These are phyloP conservation scores for Theileria annulata DNA, from an alignment of 169 alveolate species.

Conservation along the genomic window DNA sequence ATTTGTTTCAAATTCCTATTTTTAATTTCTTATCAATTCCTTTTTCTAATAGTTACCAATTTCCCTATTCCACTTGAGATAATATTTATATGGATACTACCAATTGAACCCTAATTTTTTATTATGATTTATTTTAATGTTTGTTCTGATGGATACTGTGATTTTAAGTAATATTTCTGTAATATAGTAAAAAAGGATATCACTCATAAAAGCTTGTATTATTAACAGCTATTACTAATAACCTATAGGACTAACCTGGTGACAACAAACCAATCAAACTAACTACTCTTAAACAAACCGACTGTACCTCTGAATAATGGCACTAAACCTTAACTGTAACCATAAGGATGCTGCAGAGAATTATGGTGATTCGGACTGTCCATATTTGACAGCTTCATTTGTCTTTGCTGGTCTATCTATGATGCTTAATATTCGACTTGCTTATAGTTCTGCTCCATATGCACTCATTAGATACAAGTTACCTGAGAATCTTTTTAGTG, in stretches of 20 bases:
- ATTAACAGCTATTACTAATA: too few species aligned
- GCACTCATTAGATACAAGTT: constrained; percentile 19
- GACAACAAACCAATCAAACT: neutral
- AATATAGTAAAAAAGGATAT: neutral
- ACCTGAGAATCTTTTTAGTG: neutral
- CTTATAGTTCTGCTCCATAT: constrained; percentile 22
- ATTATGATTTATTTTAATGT: neutral
- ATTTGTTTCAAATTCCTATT: too few species aligned
- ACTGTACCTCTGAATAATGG: too few species aligned
- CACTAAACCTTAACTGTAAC: neutral
- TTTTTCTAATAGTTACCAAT: neutral
- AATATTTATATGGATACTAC: neutral
- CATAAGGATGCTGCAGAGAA: neutral
- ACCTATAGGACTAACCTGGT: too few species aligned
- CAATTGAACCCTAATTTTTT: too few species aligned
- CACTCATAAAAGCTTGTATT: too few species aligned
- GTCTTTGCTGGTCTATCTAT: neutral
- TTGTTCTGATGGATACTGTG: neutral
- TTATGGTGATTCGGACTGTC: neutral
- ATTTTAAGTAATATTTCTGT: neutral
- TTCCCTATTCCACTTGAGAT: neutral
- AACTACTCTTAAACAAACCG: too few species aligned
- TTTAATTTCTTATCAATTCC: too few species aligned
- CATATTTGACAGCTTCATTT: neutral
- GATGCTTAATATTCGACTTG: neutral